These are phyloP conservation scores for Stephanodiscus triporus DNA, from an alignment of 108 stramenopile genomes.

Conservation along the genomic window DNA sequence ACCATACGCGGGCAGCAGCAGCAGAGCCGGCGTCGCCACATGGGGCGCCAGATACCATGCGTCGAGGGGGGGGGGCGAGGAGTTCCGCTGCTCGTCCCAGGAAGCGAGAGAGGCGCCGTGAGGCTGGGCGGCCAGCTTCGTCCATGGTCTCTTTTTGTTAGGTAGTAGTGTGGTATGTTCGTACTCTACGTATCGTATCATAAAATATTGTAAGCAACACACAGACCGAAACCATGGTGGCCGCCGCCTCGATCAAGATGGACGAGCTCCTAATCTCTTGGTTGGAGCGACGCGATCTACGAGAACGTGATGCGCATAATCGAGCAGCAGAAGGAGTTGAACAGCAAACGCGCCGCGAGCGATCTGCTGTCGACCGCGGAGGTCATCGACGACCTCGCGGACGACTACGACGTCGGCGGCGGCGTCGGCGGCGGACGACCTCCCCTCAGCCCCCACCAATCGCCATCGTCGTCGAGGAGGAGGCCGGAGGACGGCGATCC, in stretches of 20 bases:
- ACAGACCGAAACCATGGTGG: constrained; percentile 50
- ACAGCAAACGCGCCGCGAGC: constrained; percentile 10
- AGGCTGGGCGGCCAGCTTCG: too few relatives aligned
- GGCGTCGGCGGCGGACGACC: constrained; percentile 44
- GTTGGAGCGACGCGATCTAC: constrained; percentile 76
- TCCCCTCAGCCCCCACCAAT: constrained; percentile 51
- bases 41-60: too few relatives aligned
- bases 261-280: constrained; percentile 84
- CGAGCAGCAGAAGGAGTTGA: constrained; percentile 56
- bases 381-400: not conserved
- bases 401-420: constrained; percentile 13
- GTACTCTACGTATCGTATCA: too few relatives aligned
- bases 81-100: too few relatives aligned
- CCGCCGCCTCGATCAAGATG: constrained; percentile 73
- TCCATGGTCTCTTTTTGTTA: too few relatives aligned
- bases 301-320: constrained; percentile 72
- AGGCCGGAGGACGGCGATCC: constrained; percentile 25
- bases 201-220: too few relatives aligned
- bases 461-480: constrained; percentile 29
- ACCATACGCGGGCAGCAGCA: too few relatives aligned
- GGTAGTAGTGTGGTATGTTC: too few relatives aligned
- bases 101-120: too few relatives aligned
- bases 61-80: too few relatives aligned
- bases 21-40: too few relatives aligned
- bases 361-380: not conserved